These are phyloP conservation scores for Cenchrus americanus DNA, from an alignment of 176 grass and related monocot species.

Conservation along the genomic window DNA sequence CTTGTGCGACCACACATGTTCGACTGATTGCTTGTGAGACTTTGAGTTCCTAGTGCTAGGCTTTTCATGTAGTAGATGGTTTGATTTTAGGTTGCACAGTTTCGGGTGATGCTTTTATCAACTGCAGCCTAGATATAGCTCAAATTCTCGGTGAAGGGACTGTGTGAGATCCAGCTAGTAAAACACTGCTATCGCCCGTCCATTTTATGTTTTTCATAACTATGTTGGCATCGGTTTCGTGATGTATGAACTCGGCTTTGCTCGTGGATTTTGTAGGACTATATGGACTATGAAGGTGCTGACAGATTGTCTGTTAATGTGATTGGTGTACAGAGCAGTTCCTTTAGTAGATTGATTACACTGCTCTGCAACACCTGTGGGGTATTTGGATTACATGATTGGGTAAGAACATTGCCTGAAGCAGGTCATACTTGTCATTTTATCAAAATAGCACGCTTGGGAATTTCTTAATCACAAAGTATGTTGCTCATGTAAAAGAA, in stretches of 20 bases:
- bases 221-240: neutral
- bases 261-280: slow-evolving; percentile 29
- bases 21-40: no score
- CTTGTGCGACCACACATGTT: no score
- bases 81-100: neutral
- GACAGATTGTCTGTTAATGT: neutral
- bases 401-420: neutral
- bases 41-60: slow-evolving; percentile 1
- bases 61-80: neutral
- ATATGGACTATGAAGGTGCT: slow-evolving; percentile 12
- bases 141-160: slow-evolving; percentile 8
- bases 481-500: no score
- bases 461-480: no score
- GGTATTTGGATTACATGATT: neutral
- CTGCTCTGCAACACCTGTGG: neutral
- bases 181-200: neutral
- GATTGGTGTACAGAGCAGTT: slow-evolving; percentile 13
- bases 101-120: no score
- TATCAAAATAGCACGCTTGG: neutral
- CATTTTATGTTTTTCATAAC: slow-evolving; percentile 34
- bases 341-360: neutral
- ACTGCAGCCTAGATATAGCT: no score
- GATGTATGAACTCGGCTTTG: slow-evolving; percentile 13
- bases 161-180: slow-evolving; percentile 30
- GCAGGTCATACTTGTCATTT: slow-evolving; percentile 4